These are phyloP conservation scores for Kwoniella shandongensis DNA, from an alignment of 768 basidiomycete genomes.

Conservation along the genomic window DNA sequence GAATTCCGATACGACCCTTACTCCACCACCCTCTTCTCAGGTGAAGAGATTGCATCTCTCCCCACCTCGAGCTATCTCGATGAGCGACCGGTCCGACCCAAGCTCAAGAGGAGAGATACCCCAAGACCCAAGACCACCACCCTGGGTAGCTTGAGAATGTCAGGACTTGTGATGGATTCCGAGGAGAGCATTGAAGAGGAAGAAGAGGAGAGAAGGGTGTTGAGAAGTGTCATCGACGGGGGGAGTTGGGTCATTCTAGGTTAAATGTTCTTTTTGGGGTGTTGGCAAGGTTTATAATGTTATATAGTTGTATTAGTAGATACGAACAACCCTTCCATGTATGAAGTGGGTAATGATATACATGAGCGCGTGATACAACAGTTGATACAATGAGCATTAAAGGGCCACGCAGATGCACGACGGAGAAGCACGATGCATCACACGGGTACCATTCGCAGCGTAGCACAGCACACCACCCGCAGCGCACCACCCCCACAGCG, in stretches of 20 bases:
- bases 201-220: constrained; percentile 4
- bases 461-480: too few species aligned
- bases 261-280: not conserved
- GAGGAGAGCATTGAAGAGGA: not conserved
- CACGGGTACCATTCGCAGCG: too few species aligned
- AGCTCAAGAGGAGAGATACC: constrained; percentile 35
- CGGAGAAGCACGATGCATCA: too few species aligned
- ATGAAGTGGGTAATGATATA: too few species aligned
- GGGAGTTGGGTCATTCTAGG: constrained; percentile 15
- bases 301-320: too few species aligned
- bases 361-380: too few species aligned
- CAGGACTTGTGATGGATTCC: not conserved
- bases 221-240: constrained; percentile 20
- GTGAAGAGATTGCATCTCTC: constrained; percentile 10
- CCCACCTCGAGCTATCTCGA: too few species aligned
- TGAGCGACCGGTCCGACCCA: constrained; percentile 16
- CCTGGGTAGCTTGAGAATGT: constrained; percentile 5
- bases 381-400: too few species aligned
- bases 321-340: too few species aligned
- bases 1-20: constrained; percentile 12
- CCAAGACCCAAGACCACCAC: constrained; percentile 23
- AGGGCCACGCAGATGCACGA: too few species aligned
- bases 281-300: too few species aligned
- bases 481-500: too few species aligned
- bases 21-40: constrained; percentile 6